Percentiles rank a stretch among this genome's conserved stretches.
These are phyloP conservation scores for Pisolithus orientalis DNA, from an alignment of 768 basidiomycete genomes.

Conservation along the genomic window DNA sequence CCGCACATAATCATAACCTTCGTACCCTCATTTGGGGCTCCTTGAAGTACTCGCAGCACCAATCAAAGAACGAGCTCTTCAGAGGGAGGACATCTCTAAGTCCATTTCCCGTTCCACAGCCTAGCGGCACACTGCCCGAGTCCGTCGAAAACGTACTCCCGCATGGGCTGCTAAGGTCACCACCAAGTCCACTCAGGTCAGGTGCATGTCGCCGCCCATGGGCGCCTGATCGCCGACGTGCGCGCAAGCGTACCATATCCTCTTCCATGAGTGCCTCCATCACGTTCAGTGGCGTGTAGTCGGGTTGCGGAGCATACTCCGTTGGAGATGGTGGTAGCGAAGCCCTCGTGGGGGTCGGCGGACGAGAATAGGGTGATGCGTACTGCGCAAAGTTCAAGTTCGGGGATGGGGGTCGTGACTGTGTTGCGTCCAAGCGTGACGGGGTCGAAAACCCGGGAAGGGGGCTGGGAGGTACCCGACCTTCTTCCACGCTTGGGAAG, in stretches of 20 bases:
- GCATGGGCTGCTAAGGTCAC: conserved; percentile 57
- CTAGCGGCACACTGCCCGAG: conserved; percentile 64
- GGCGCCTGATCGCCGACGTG: conserved; percentile 45
- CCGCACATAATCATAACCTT: conserved; percentile 1
- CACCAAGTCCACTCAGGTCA: conserved; percentile 30
- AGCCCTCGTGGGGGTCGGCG: conserved; percentile 34
- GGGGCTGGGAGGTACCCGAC: conserved; percentile 33
- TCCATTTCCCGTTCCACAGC: conserved; percentile 72
- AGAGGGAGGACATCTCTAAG: conserved; percentile 84
- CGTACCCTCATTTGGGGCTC: conserved; percentile 97
- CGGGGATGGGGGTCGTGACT: conserved; percentile 72
- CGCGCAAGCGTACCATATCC: conserved; percentile 86
- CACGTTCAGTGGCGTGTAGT: conserved; percentile 69
- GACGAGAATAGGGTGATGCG: conserved; percentile 65
- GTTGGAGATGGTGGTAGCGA: conserved; percentile 30
- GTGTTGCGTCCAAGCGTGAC: conserved; percentile 24
- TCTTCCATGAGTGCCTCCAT: conserved; percentile 90
- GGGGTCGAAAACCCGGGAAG: conserved; percentile 11
- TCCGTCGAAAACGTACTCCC: conserved; percentile 77
- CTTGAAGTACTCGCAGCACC: conserved; percentile 95
- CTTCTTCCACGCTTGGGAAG: conserved; percentile 61
- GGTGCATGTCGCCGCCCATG: conserved; percentile 39
- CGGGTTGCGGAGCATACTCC: conserved; percentile 31
- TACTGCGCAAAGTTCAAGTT: conserved; percentile 75
- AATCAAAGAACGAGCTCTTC: conserved; percentile 90